These are phyloP conservation scores for Ormosia emarginata DNA, from an alignment of 306 rosid species.

Conservation along the genomic window DNA sequence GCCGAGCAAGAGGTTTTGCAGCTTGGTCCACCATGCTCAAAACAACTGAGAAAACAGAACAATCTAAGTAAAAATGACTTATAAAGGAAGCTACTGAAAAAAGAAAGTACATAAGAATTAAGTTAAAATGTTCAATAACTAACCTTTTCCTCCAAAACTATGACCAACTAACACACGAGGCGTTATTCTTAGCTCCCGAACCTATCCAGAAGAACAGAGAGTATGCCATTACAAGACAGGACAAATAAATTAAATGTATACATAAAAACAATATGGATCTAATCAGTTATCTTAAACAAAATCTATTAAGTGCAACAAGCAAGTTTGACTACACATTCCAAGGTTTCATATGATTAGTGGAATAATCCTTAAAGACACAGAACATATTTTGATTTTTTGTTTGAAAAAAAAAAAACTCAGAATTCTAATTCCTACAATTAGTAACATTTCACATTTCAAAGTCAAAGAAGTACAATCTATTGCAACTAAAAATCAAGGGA, in stretches of 20 bases:
- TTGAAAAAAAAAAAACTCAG: not conserved
- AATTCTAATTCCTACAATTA: conserved; percentile 6
- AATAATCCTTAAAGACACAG: conserved; percentile 3
- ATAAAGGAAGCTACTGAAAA: not conserved
- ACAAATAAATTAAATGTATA: not conserved
- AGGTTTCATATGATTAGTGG: not conserved
- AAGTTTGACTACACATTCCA: conserved; percentile 8
- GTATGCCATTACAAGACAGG: not conserved
- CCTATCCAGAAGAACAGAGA: conserved; percentile 48
- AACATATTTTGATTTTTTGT: not conserved
- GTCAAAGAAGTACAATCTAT: not conserved
- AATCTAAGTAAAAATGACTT: conserved; percentile 18
- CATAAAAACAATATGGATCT: not conserved
- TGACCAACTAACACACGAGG: conserved; percentile 93
- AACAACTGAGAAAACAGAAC: conserved; percentile 57
- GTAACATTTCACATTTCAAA: not conserved
- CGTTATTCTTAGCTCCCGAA: conserved; percentile 68
- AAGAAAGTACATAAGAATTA: not conserved
- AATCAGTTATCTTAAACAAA: not conserved
- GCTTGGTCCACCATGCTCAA: conserved; percentile 98
- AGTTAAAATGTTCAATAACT: not conserved
- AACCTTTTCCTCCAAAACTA: conserved; percentile 99
- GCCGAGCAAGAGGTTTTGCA: conserved; percentile 95
- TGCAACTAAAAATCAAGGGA: not conserved
- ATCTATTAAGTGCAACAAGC: not conserved